A percentile compares a stretch with the other conserved stretches of the same genome.
phyloP scores from a whole-genome alignment of 176 grass and related monocot genomes.

The Juncus inflexus region DNA sequence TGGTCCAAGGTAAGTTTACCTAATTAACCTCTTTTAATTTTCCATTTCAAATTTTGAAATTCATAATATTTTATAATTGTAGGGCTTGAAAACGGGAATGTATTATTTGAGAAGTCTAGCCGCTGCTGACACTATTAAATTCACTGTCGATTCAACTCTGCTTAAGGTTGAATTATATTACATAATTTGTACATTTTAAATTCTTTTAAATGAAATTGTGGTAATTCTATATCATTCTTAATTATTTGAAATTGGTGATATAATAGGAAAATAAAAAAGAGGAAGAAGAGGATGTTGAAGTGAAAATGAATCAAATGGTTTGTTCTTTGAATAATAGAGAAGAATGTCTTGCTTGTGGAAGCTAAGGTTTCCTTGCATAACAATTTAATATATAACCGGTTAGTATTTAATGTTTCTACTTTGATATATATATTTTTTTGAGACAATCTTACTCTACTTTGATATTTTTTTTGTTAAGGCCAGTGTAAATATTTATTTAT shows the following conservation, averaged over 20 bases:
- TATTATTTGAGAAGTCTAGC: constrained; percentile 89
- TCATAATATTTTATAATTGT: too few relatives aligned
- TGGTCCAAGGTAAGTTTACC: constrained; percentile 76
- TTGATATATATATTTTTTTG: too few relatives aligned
- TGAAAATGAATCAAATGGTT: constrained; percentile 89
- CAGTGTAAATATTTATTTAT: too few relatives aligned
- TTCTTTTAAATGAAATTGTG: background rate
- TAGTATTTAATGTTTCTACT: too few relatives aligned
- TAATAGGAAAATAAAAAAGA: constrained; percentile 39
- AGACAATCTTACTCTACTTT: too few relatives aligned
- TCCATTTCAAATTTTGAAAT: too few relatives aligned
- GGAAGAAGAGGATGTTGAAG: constrained; percentile 52
- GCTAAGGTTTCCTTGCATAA: constrained; percentile 28
- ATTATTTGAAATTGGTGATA: background rate
- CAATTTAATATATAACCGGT: too few relatives aligned
- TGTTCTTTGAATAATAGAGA: constrained; percentile 93
- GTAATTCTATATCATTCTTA: background rate
- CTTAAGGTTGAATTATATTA: constrained; percentile 36
- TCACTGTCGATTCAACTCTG: constrained; percentile 74
- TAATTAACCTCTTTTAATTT: background rate
- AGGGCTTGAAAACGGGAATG: constrained; percentile 99
- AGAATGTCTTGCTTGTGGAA: constrained; percentile 90
- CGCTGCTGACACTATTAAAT: constrained; percentile 94
- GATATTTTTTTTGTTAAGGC: too few relatives aligned
- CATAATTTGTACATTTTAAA: background rate